Base-by-base conservation (phyloP, 805 yeast species). In the Kuraishia floccosa region DNA sequence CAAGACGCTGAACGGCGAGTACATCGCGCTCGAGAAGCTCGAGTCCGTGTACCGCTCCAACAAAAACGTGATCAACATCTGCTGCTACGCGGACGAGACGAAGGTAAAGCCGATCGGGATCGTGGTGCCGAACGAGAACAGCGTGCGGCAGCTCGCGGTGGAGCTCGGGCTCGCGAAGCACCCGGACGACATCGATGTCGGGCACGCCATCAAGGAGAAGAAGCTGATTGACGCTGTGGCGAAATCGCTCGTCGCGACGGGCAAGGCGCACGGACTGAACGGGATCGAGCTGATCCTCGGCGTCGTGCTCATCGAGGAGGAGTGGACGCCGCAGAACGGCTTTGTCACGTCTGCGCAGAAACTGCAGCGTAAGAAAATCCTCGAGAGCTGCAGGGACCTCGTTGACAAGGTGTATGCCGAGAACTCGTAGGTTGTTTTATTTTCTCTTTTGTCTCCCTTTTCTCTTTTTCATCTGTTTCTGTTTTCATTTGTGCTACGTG, bases 261-360 rank as follows among this genome's bases (percentile, higher is more conserved):
- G 86, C 44, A 77, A 72, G 56, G 43, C 70, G 13, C 87, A 78
- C 52, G 95, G 94, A 7, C 70, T 91, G 41, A 63, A 57, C 30
- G 94, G 95, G 36, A 87, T 85, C 42, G 97, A 91, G 59, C 63
- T 89, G 40, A 51, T 91, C 35, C 73, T 72, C 40, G 94, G 87
- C 42, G 66, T 80, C 38, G 85, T 80, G 10, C 54, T 91, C 37
- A 67, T 76, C 35, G 87, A 83, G 41, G 89, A 76, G 31, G 98
- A 91, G 63, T 91, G 98, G 97, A 91, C 97, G 25, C 97, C 98
- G 26, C 91, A 85, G 57, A 83, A 75, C 50, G 97, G 96, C 1
- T 84, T 63, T 42, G 93, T 89, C 35, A 86, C 97, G 11, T 76
- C 93, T 36, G 98, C 98, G 17, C 96, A 87, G 60, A 91, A 91